Conservation (phyloP, 257 asterid species). For the Solanum tacnaense region DNA sequence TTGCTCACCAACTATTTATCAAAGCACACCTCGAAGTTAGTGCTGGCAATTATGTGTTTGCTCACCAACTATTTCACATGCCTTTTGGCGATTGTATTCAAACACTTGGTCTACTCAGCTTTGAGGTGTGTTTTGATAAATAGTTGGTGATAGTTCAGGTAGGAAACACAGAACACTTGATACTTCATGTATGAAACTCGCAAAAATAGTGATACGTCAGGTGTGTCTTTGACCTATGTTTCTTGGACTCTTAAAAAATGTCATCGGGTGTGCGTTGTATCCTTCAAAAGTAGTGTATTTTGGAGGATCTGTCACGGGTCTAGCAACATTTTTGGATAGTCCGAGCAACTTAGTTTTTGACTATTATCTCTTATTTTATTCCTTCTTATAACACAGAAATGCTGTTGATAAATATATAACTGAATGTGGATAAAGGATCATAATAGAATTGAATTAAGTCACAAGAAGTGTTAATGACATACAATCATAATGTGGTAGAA, state of each 20-base stretch:
- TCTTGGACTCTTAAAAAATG: no score
- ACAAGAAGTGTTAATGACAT: background rate
- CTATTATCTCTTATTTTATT: background rate
- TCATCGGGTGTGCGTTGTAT: no score
- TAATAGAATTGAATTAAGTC: background rate
- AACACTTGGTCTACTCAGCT: background rate
- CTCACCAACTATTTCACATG: background rate
- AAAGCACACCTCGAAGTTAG: background rate
- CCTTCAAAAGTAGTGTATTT: no score
- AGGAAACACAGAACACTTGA: background rate
- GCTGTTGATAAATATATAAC: background rate
- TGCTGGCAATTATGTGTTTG: background rate
- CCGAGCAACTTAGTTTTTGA: no score
- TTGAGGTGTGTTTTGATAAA: background rate
- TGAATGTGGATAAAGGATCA: background rate
- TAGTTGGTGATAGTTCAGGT: background rate
- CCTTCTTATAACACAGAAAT: background rate
- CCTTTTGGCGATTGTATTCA: background rate
- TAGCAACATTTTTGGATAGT: no score
- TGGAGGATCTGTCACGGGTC: no score
- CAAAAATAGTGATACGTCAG: background rate
- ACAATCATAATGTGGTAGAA: background rate
- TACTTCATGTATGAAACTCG: background rate
- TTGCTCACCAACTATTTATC: background rate
- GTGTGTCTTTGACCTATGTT: background rate